Conservation (phyloP, 345 rosid genomes). For the Boechera retrofracta region DNA sequence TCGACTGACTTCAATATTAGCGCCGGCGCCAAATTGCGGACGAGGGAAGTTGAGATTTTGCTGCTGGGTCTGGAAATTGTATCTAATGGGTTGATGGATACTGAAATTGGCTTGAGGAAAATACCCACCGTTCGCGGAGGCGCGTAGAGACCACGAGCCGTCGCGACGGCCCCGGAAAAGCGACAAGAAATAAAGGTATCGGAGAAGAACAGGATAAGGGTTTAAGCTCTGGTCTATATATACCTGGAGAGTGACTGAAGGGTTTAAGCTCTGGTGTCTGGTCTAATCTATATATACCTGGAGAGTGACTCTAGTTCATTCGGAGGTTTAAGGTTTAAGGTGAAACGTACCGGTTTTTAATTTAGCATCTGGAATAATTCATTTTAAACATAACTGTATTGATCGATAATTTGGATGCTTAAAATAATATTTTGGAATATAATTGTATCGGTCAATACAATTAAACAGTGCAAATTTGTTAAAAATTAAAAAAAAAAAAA, state of each 20-base stretch:
- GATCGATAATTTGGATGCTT: too few relatives aligned
- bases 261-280: not conserved
- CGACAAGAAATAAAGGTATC: not conserved
- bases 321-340: slow-evolving; percentile 12
- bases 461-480: not conserved
- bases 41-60: slow-evolving; percentile 43
- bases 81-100: slow-evolving; percentile 37
- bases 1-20: slow-evolving; percentile 33
- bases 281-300: too few relatives aligned
- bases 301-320: not conserved
- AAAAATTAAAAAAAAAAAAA: not conserved
- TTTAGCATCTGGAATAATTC: not conserved
- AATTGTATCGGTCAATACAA: not conserved
- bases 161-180: slow-evolving; percentile 27
- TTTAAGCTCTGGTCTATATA: not conserved
- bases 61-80: slow-evolving; percentile 39
- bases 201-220: slow-evolving; percentile 4
- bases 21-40: slow-evolving; percentile 27
- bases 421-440: too few relatives aligned
- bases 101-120: slow-evolving; percentile 37
- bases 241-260: not conserved
- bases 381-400: too few relatives aligned
- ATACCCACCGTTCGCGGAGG: slow-evolving; percentile 8
- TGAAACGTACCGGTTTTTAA: not conserved
- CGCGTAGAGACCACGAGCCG: slow-evolving; percentile 33